Conservation (phyloP, 1,139 yeast species). For the Pichia sp. region DNA sequence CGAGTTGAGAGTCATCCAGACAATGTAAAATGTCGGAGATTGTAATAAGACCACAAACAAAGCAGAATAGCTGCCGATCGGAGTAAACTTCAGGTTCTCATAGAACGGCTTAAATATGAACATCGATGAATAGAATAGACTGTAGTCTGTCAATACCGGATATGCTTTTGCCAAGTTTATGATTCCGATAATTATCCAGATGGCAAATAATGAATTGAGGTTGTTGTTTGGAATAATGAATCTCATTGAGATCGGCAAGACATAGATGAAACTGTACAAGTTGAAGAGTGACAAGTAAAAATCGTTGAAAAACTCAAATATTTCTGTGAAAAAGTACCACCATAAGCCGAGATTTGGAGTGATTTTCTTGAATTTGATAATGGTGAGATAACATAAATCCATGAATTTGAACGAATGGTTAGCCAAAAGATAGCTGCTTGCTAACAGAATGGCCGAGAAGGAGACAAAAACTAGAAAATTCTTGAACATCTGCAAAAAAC, state of each 20-base stretch:
- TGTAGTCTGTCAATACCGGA: conserved; percentile 82
- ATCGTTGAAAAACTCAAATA: conserved; percentile 82
- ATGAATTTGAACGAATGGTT: conserved; percentile 45
- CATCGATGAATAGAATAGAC: conserved; percentile 38
- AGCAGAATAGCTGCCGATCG: conserved; percentile 19
- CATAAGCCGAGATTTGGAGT: conserved; percentile 87
- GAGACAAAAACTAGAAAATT: conserved; percentile 7
- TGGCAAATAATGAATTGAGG: conserved; percentile 40
- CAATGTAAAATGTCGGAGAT: conserved; percentile 84
- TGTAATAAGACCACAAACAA: conserved; percentile 34
- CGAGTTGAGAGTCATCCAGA: conserved; percentile 92
- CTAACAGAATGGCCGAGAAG: conserved; percentile 29
- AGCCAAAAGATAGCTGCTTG: conserved; percentile 32
- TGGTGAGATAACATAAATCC: conserved; percentile 51
- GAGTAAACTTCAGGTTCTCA: conserved; percentile 20
- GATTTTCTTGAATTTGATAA: conserved; percentile 56
- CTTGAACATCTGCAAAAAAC: conserved; percentile 3
- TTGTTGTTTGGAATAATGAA: conserved; percentile 34
- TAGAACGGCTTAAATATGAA: conserved; percentile 22
- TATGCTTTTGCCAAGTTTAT: conserved; percentile 71
- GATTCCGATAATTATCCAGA: conserved; percentile 58
- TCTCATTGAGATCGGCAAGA: conserved; percentile 68
- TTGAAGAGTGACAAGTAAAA: conserved; percentile 84
- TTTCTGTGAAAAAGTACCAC: conserved; percentile 98
- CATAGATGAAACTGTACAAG: conserved; percentile 57